A percentile compares a stretch with the other conserved stretches of the same genome.
Conservation (phyloP, 345 rosid species). For the Gossypium arboreum region DNA sequence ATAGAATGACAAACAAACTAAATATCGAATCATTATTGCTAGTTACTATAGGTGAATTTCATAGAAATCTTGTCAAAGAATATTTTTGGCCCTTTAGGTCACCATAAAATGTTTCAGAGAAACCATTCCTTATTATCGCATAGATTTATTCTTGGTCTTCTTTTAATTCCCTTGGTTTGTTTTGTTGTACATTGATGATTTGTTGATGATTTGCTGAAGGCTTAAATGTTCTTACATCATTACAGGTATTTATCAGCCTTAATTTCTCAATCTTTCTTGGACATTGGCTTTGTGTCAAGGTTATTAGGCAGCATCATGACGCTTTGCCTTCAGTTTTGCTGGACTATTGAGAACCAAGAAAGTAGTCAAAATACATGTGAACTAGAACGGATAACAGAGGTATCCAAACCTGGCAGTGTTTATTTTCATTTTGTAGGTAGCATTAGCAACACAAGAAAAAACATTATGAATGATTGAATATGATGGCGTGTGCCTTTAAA, state of each 20-base stretch:
- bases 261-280: conserved; percentile 92
- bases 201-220: conserved; percentile 1
- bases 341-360: conserved; percentile 93
- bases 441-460: neutral
- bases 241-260: conserved; percentile 91
- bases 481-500: neutral
- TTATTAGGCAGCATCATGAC: conserved; percentile 91
- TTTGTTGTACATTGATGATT: neutral
- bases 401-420: conserved; percentile 17
- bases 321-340: conserved; percentile 92
- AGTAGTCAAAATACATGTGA: conserved; percentile 64
- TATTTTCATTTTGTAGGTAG: neutral
- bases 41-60: neutral
- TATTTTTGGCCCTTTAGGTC: neutral
- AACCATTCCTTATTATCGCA: neutral
- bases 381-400: conserved; percentile 84
- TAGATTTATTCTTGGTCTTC: neutral
- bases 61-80: neutral
- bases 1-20: conserved; percentile 5
- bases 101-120: neutral
- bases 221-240: conserved; percentile 16
- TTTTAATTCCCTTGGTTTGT: neutral
- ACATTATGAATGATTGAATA: conserved; percentile 7
- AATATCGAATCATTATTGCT: neutral
- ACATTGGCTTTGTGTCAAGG: conserved; percentile 92